Evolutionary conservation across 2,329 filamentous ascomycete species (phyloP).

Genomic region (Aspergillus japonicus): DNA sequence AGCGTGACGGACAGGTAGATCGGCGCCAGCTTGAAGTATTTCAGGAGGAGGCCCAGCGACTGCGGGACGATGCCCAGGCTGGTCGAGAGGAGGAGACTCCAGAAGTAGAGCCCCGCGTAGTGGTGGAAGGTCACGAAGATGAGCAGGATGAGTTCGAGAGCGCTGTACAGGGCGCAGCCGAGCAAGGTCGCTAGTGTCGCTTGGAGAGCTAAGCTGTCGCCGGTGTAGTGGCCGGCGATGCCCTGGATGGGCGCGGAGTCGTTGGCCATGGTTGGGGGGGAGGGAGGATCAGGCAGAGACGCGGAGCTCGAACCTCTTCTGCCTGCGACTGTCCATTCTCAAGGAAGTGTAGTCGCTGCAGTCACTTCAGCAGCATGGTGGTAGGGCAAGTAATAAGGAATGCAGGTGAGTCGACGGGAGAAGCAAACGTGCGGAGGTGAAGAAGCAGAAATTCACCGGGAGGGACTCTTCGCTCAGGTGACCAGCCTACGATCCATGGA

Average conservation of each 20-base stretch:
- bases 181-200: slow-evolving; percentile 46
- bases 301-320: background rate
- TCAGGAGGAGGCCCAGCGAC: slow-evolving; percentile 47
- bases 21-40: slow-evolving; percentile 38
- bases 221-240: slow-evolving; percentile 36
- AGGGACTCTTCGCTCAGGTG: background rate
- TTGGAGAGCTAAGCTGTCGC: slow-evolving; percentile 34
- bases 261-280: background rate
- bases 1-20: slow-evolving; percentile 38
- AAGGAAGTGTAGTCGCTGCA: no score
- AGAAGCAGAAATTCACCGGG: background rate
- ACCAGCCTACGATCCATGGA: background rate
- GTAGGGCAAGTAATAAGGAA: background rate
- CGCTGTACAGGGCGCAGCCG: slow-evolving; percentile 49
- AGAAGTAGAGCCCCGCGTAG: slow-evolving; percentile 51
- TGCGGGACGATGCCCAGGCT: slow-evolving; percentile 46
- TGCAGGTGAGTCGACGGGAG: background rate
- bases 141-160: slow-evolving; percentile 48
- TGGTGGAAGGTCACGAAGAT: slow-evolving; percentile 48
- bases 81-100: slow-evolving; percentile 46
- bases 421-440: no score
- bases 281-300: background rate
- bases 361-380: background rate
- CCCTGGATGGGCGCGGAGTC: slow-evolving; percentile 22
- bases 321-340: no score